Base-by-base conservation (phyloP, 2,329 filamentous ascomycete genomes). In the Colletotrichum neosansevieriae region DNA sequence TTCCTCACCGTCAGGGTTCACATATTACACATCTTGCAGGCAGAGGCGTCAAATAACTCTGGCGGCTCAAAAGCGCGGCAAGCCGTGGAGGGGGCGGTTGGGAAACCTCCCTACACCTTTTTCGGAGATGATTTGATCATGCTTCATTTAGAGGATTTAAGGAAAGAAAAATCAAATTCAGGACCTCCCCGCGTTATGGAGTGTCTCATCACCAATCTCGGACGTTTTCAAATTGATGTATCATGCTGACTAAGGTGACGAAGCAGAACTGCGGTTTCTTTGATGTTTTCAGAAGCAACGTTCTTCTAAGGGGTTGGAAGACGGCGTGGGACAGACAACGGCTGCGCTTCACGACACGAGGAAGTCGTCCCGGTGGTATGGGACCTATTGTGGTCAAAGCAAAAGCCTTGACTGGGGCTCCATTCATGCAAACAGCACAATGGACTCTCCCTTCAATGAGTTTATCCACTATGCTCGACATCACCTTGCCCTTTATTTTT, bases 391-490 rank as follows among this genome's bases (percentile, higher is more conserved):
- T 67, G 56, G 17, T 42, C 36, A 67, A 56, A 34, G 40, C 36
- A 21, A 19, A 19, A 34, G 24, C 56, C 56, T 38, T 19, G 38
- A 69, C 34, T 24, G 49, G 51, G 36, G n/a, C 29, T 38, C 34
- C 24, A 69, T 69, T 67, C 50, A 69, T 67, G 57, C 63, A 58
- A 45, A 34, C 29, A 34, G 32, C 21, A 69, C 67, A 69, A 69
- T 62, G n/a, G 15, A 67, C 49, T 29, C 29, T 29, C 29, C 29
- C 29, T 29, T 29, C 29, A 29, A 9, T 29, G 6, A 29, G 29
- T 6, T 29, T 29, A 29, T 29, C 29, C 29, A 29, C 7, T 29
- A 29, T 29, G 29, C 29, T 29, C 29, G 29, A 29, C 29, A 29
- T 29, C 29, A 29, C 29, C 29, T 29, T 2, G 6, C 29, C 29